Base-by-base conservation (phyloP, 2,329 filamentous ascomycete genomes). In the Camptophora hylomeconis region DNA sequence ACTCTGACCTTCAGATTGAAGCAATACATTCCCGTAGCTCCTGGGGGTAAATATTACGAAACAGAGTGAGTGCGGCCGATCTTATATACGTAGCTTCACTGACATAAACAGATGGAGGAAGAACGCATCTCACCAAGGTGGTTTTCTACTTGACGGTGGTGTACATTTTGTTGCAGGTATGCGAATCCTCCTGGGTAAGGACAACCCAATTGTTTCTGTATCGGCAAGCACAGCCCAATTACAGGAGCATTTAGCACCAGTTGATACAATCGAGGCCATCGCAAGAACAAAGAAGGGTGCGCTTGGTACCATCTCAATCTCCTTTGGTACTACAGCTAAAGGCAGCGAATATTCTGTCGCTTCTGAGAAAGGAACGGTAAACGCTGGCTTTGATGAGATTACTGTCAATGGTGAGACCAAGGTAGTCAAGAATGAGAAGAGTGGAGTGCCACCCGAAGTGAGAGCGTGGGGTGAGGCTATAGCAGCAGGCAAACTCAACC, bases 71-170 rank as follows among this genome's bases (percentile, higher is more conserved):
- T 13, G 14, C 9, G 13, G 9, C 4, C 21, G n/a, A 26, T 15
- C n/a, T 13, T 39, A 28, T n/a, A 15, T 18, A 22, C 2, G 15
- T 13, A 11, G 14, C n/a, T 13, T 18, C 17, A 52, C 60, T 64
- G 40, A 69, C 67, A 2, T 48, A 54, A 20, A 11, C 16, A 40
- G 37, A 11, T 73, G 69, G 69, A 62, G 69, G 20, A 69, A 70
- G 45, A 56, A 43, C 10, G 67, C 69, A 0, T 56, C 57, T 17
- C 63, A 72, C 41, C 67, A 72, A 43, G 69, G 69, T 12, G 69
- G 69, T 1, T 72, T 72, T 36, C 39, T 74, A 24, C 56, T 74
- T 2, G 69, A 74, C 33, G 68, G 63, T 3, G 69, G 69, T 2
- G 61, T 73, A 10, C 69, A 73, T 40, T 63, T 63, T 33, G 47